Percentiles rank a stretch among this genome's conserved stretches.
Conservation (phyloP, 148 eudicot genomes). For the Vaccinium myrtillus region DNA sequence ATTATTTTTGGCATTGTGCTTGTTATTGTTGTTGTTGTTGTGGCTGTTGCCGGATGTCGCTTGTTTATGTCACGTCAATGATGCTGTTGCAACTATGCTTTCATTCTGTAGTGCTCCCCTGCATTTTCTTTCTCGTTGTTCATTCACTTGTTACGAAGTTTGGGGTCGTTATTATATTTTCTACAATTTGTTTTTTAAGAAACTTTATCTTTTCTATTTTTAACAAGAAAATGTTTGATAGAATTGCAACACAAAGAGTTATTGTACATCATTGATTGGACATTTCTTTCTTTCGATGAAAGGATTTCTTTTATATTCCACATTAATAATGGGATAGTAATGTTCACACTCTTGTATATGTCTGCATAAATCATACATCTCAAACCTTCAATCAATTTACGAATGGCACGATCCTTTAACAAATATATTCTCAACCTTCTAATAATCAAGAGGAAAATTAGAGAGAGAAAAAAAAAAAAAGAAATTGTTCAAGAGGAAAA, state of each 20-base stretch:
- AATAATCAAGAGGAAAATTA: too few relatives aligned
- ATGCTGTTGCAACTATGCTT: neutral
- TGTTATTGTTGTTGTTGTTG: neutral
- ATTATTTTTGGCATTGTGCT: neutral
- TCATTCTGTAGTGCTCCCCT: neutral
- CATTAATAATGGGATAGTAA: too few relatives aligned
- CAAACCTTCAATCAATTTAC: too few relatives aligned
- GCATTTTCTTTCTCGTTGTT: neutral
- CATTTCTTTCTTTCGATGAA: neutral
- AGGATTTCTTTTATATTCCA: neutral
- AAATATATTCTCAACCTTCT: too few relatives aligned
- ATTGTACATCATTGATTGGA: too few relatives aligned
- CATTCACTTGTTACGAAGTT: neutral
- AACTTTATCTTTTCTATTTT: neutral
- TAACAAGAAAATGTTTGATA: neutral
- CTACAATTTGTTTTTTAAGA: neutral
- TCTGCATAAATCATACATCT: too few relatives aligned
- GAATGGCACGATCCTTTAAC: too few relatives aligned
- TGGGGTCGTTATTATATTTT: neutral
- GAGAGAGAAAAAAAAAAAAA: too few relatives aligned
- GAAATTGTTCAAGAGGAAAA: too few relatives aligned
- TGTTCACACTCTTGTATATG: neutral
- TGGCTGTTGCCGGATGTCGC: neutral
- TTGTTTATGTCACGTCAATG: neutral
- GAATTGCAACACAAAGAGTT: too few relatives aligned